Evolutionary conservation across 441 rosid genomes (phyloP).

Genomic region (Gossypium aridum): DNA sequence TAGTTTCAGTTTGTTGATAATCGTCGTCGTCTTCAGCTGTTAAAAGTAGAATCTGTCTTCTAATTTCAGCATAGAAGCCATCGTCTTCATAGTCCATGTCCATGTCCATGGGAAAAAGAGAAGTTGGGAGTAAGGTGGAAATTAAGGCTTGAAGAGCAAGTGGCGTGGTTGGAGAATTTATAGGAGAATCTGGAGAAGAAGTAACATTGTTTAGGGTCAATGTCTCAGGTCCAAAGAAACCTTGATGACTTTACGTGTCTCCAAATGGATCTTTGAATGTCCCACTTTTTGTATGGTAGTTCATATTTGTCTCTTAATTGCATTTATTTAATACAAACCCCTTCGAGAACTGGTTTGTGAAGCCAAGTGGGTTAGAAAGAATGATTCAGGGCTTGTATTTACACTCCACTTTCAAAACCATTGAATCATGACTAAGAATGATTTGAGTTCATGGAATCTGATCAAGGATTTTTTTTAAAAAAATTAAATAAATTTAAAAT

Average conservation of each 20-base stretch:
- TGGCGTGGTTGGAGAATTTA: not conserved
- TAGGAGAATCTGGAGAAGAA: not conserved
- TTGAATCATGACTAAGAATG: not conserved
- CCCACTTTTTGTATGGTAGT: slow-evolving; percentile 26
- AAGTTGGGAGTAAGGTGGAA: no score
- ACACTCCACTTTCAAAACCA: not conserved
- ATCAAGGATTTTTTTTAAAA: no score
- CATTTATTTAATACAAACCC: not conserved
- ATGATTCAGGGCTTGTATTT: not conserved
- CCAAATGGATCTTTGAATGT: slow-evolving; percentile 25
- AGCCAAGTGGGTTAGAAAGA: slow-evolving; percentile 13
- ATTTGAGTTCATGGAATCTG: not conserved
- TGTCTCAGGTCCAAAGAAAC: not conserved
- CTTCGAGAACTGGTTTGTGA: not conserved
- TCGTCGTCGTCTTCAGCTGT: slow-evolving; percentile 39
- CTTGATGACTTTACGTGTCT: slow-evolving; percentile 19
- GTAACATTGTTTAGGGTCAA: slow-evolving; percentile 21
- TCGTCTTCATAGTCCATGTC: slow-evolving; percentile 26
- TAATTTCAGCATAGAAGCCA: slow-evolving; percentile 32
- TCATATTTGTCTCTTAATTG: slow-evolving; percentile 13
- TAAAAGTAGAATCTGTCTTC: slow-evolving; percentile 36
- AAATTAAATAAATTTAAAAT: no score
- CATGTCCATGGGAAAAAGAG: not conserved
- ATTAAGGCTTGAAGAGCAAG: no score
- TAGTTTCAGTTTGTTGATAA: not conserved